These are phyloP conservation scores for Aspergillus neotritici DNA, from an alignment of 2,329 filamentous ascomycete genomes.

Conservation along the genomic window DNA sequence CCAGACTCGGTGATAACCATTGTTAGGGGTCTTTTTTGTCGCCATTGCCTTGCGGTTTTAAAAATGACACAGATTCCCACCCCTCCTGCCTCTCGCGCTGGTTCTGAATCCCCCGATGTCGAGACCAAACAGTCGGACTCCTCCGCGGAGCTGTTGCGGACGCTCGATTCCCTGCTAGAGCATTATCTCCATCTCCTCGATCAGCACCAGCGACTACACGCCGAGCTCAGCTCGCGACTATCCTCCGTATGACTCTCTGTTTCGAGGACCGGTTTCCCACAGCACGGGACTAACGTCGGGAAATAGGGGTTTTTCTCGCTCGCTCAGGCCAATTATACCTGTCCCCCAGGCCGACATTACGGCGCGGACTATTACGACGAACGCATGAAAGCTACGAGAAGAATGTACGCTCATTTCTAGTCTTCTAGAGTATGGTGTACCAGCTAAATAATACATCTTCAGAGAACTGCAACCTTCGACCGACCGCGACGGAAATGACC, in stretches of 20 bases:
- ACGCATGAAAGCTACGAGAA: constrained; percentile 45
- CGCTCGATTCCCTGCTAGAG: constrained; percentile 38
- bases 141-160: constrained; percentile 24
- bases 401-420: constrained; percentile 29
- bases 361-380: constrained; percentile 48
- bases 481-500: not conserved
- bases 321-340: constrained; percentile 45
- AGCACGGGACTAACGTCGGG: constrained; percentile 6
- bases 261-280: not conserved
- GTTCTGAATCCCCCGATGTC: constrained; percentile 23
- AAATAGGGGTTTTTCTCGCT: constrained; percentile 44
- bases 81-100: constrained; percentile 29
- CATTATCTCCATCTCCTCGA: constrained; percentile 41
- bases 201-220: constrained; percentile 38
- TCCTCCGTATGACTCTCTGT: constrained; percentile 32
- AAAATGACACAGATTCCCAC: constrained; percentile 31
- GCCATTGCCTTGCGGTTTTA: not conserved
- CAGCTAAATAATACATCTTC: constrained; percentile 1
- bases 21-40: not conserved
- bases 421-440: not conserved
- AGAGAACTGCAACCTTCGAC: constrained; percentile 11
- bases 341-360: constrained; percentile 41
- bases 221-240: constrained; percentile 31
- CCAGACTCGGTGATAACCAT: not conserved
- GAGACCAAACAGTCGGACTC: constrained; percentile 16